These are phyloP conservation scores for Alternaria angustiovoidea DNA, from an alignment of 2,329 filamentous ascomycete genomes.

Conservation along the genomic window DNA sequence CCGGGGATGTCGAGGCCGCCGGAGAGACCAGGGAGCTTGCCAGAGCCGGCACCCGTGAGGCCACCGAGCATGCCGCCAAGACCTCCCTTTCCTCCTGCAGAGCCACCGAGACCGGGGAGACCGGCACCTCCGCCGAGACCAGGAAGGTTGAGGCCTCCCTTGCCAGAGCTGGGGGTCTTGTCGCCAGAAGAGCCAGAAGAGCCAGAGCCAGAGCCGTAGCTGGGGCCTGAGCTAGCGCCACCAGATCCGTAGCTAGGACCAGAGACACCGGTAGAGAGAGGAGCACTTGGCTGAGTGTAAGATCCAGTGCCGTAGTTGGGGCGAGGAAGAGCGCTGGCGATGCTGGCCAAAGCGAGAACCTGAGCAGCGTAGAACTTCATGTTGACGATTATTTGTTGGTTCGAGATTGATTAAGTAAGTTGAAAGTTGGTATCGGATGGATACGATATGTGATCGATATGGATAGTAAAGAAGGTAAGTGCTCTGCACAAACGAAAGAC, in stretches of 20 bases:
- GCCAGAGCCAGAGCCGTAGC: conserved; percentile 7
- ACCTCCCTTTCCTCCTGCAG: background rate
- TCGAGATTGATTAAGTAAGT: background rate
- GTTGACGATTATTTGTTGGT: conserved; percentile 2
- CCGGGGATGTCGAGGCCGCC: background rate
- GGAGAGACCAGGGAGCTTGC: background rate
- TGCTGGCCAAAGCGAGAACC: conserved; percentile 12
- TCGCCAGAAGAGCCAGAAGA: background rate
- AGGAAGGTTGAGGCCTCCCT: background rate
- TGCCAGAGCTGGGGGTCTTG: background rate
- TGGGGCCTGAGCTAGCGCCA: conserved; percentile 1
- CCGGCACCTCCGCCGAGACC: conserved; percentile 1
- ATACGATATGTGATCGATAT: background rate
- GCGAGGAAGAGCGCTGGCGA: conserved; percentile 11
- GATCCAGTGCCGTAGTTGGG: conserved; percentile 3
- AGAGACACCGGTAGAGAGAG: conserved; percentile 2
- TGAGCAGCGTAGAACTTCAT: conserved; percentile 17
- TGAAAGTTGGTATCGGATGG: conserved; percentile 3
- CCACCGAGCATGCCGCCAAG: background rate
- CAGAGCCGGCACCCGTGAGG: background rate
- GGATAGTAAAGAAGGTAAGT: conserved; percentile 4
- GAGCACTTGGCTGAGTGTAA: background rate
- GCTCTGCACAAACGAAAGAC: conserved; percentile 12
- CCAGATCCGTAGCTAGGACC: background rate
- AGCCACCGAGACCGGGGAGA: background rate